phyloP scores from a whole-genome alignment of 768 basidiomycete species.

The Lactifluus echinatus region DNA sequence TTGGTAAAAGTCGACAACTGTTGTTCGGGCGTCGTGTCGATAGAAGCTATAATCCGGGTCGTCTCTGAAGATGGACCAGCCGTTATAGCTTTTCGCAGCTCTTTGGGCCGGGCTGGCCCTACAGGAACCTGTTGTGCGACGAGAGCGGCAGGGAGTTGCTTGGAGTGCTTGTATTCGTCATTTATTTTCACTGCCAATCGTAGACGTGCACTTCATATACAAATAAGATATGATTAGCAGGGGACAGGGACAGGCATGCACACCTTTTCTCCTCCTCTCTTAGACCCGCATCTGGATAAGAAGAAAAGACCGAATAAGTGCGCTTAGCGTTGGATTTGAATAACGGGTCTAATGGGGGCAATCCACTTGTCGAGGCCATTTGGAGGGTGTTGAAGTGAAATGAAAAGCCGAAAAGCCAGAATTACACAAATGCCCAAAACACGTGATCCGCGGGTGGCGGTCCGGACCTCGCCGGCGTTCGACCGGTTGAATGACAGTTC shows the following conservation, averaged over 20 bases:
- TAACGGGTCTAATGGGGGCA: slow-evolving; percentile 61
- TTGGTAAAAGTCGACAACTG: slow-evolving; percentile 66
- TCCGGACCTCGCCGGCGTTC: too few species aligned
- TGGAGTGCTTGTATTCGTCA: slow-evolving; percentile 83
- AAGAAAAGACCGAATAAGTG: slow-evolving; percentile 61
- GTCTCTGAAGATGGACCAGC: slow-evolving; percentile 54
- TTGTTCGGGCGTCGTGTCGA: slow-evolving; percentile 62
- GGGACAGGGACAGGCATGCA: slow-evolving; percentile 13
- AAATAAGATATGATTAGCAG: not conserved
- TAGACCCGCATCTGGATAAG: slow-evolving; percentile 49
- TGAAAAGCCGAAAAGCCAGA: too few species aligned
- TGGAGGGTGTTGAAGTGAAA: not conserved
- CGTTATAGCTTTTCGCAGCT: slow-evolving; percentile 58
- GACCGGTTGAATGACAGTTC: too few species aligned
- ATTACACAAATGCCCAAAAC: too few species aligned
- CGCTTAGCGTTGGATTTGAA: slow-evolving; percentile 59
- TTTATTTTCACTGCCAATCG: slow-evolving; percentile 78
- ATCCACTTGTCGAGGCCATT: slow-evolving; percentile 32
- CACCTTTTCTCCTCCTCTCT: slow-evolving; percentile 69
- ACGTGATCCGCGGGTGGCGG: too few species aligned
- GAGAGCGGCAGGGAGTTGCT: slow-evolving; percentile 73
- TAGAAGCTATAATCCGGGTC: slow-evolving; percentile 54
- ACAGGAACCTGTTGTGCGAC: slow-evolving; percentile 74
- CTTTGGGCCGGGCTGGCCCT: slow-evolving; percentile 67
- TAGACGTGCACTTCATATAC: slow-evolving; percentile 47